These are phyloP conservation scores for Lodderomyces jiufengensis DNA, from an alignment of 1,139 yeast species.

Conservation along the genomic window DNA sequence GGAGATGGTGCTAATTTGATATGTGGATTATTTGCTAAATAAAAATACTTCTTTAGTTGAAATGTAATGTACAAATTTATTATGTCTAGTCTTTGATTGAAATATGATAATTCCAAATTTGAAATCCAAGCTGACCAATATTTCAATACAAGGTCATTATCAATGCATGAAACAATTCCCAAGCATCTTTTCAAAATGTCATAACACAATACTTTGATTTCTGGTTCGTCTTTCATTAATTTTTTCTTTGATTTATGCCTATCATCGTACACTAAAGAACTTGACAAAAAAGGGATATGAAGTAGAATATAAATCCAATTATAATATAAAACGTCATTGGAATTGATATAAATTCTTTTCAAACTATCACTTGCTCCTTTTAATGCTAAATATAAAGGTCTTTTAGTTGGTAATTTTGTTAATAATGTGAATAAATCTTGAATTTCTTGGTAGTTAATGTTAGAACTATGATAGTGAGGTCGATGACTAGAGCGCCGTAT, in stretches of 20 bases:
- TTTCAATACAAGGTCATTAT: conserved; percentile 34
- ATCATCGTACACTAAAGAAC: conserved; percentile 30
- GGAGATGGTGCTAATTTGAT: conserved; percentile 16
- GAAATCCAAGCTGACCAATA: conserved; percentile 60
- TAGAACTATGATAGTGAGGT: conserved; percentile 38
- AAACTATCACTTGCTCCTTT: conserved; percentile 47
- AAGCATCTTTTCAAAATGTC: conserved; percentile 64
- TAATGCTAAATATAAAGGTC: conserved; percentile 55
- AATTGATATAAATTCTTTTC: conserved; percentile 38
- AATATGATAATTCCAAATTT: conserved; percentile 35
- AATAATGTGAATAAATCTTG: conserved; percentile 39
- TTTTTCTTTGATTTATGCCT: conserved; percentile 15
- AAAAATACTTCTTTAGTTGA: conserved; percentile 45
- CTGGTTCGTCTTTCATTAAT: conserved; percentile 44
- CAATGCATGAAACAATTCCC: conserved; percentile 59
- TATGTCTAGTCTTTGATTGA: conserved; percentile 48
- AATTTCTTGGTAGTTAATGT: conserved; percentile 46
- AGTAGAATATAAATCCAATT: conserved; percentile 59
- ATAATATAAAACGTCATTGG: conserved; percentile 28
- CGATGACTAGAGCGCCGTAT: conserved; percentile 13
- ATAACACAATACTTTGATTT: conserved; percentile 53
- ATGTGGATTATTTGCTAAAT: conserved; percentile 34
- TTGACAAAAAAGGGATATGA: conserved; percentile 57
- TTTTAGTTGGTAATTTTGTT: conserved; percentile 50
- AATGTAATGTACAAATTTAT: conserved; percentile 64